phyloP scores from a whole-genome alignment of 352 stramenopile genomes.

The Globisporangium splendens region DNA sequence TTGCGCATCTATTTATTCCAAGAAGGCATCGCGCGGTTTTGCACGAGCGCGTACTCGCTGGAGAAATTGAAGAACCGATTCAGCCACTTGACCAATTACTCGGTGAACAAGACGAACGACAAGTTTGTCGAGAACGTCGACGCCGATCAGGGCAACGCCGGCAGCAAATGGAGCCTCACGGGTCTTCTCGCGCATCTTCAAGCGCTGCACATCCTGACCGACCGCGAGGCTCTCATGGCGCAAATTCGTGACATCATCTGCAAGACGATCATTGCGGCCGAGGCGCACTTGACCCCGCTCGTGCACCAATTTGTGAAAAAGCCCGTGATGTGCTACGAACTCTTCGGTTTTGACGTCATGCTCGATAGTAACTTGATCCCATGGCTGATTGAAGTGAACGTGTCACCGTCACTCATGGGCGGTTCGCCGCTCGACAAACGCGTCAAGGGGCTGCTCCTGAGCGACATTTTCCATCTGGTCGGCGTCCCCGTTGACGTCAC shows the following conservation, averaged over 20 bases:
- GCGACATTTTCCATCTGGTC: constrained; percentile 79
- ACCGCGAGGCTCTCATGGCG: constrained; percentile 24
- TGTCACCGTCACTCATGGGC: constrained; percentile 80
- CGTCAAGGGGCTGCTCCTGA: constrained; percentile 74
- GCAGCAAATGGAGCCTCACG: constrained; percentile 70
- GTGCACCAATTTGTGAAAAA: constrained; percentile 53
- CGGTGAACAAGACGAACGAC: constrained; percentile 65
- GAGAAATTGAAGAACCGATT: constrained; percentile 64
- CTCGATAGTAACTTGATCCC: constrained; percentile 49
- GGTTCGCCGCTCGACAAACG: constrained; percentile 64
- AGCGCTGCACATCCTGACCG: constrained; percentile 22
- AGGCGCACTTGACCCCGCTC: constrained; percentile 58
- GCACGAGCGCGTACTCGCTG: constrained; percentile 71
- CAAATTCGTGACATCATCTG: constrained; percentile 57
- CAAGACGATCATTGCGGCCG: constrained; percentile 71
- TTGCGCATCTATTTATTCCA: constrained; percentile 85
- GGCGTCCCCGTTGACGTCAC: constrained; percentile 44
- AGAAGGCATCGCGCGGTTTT: constrained; percentile 84
- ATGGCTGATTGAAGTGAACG: constrained; percentile 78
- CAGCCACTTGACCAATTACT: constrained; percentile 74
- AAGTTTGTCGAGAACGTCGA: constrained; percentile 59
- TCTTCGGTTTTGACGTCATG: constrained; percentile 80
- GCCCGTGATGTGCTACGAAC: constrained; percentile 51
- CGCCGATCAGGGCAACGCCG: constrained; percentile 33
- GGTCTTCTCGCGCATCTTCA: constrained; percentile 46